Conservation (phyloP, 2,329 filamentous ascomycete genomes). For the Trichoderma sp. region DNA sequence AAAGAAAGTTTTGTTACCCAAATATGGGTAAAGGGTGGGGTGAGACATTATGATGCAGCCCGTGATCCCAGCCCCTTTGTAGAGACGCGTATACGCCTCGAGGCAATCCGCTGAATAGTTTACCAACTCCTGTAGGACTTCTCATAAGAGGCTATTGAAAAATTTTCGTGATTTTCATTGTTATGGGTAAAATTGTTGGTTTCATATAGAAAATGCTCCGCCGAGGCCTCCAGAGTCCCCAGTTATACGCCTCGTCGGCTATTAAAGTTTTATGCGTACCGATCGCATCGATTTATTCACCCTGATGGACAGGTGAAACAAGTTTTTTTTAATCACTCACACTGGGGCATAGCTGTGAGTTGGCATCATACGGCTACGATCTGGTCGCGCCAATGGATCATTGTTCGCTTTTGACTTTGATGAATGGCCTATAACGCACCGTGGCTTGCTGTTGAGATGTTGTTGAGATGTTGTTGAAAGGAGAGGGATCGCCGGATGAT, state of each 20-base stretch:
- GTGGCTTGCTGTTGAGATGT: slow-evolving; percentile 1
- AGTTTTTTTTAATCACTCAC: neutral
- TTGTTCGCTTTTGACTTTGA: neutral
- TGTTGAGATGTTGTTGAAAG: too few species aligned
- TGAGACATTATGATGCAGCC: slow-evolving; percentile 6
- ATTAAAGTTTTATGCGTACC: neutral
- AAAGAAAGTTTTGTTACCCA: neutral
- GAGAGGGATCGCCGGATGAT: slow-evolving; percentile 11
- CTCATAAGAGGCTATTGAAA: neutral
- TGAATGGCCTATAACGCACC: neutral
- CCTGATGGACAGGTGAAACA: neutral
- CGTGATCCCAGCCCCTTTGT: neutral
- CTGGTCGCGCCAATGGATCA: neutral
- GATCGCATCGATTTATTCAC: neutral
- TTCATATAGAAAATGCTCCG: neutral
- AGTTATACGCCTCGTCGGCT: neutral
- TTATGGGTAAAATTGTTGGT: neutral
- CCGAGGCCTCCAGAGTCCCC: neutral
- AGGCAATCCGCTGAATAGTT: neutral
- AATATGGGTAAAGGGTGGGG: neutral
- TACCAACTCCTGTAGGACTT: neutral
- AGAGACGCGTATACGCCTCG: neutral
- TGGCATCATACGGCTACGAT: neutral
- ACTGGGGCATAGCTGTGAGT: neutral
- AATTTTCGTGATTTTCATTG: neutral